phyloP scores from a whole-genome alignment of 495 filamentous ascomycete genomes.

The Neurospora sp. region DNA sequence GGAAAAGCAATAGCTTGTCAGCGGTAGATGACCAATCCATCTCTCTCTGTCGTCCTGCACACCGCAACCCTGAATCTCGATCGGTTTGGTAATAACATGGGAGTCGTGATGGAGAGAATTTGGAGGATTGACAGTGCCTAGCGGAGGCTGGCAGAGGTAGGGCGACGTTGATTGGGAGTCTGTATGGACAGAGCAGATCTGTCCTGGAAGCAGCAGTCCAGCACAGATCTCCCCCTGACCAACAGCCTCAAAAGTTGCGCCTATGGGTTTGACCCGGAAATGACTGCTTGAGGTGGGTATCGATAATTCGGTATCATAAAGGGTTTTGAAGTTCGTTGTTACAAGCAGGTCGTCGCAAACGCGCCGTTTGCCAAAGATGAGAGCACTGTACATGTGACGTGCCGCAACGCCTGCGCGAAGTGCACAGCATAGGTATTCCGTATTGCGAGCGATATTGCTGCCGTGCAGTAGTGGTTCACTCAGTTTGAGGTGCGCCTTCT shows the following conservation, averaged over 20 bases:
- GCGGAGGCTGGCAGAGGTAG: not conserved
- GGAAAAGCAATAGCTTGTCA: not conserved
- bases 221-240: not conserved
- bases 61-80: not conserved
- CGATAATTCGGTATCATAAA: not conserved
- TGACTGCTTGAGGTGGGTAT: not conserved
- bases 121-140: not conserved
- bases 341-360: not conserved
- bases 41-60: not conserved
- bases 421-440: not conserved
- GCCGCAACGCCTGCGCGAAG: not conserved
- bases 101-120: not conserved
- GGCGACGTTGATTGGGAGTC: not conserved
- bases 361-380: not conserved
- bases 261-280: not conserved
- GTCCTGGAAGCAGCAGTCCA: not conserved
- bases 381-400: not conserved
- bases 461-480: not conserved
- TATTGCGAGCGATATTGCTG: not conserved
- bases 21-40: not conserved
- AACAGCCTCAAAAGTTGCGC: not conserved
- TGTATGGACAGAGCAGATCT: not conserved
- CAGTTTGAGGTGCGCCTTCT: not conserved
- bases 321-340: not conserved
- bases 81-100: not conserved